These are phyloP conservation scores for Talaromyces sp. DNA, from an alignment of 2,329 filamentous ascomycete species.

Conservation along the genomic window DNA sequence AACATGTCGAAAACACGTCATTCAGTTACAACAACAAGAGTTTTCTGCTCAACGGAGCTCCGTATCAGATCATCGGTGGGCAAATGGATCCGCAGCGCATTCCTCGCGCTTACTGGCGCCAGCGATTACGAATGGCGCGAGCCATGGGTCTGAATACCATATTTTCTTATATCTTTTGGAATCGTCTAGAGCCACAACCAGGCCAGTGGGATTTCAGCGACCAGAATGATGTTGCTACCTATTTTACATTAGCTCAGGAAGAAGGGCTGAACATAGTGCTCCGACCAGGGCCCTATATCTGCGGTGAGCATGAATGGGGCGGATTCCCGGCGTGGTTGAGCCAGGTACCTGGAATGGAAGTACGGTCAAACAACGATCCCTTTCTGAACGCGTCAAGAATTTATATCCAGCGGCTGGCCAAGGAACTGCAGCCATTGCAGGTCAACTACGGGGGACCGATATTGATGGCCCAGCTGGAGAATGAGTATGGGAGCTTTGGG, in stretches of 20 bases:
- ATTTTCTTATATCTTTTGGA: slow-evolving; percentile 50
- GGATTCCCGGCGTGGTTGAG: slow-evolving; percentile 1
- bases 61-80: slow-evolving; percentile 8
- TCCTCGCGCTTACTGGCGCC: slow-evolving; percentile 43
- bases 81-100: slow-evolving; percentile 36
- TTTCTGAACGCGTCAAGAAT: slow-evolving; percentile 34
- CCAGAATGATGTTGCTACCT: slow-evolving; percentile 45
- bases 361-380: slow-evolving; percentile 37
- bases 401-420: slow-evolving; percentile 28
- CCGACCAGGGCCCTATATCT: slow-evolving; percentile 36
- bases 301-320: slow-evolving; percentile 1
- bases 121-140: slow-evolving; percentile 40
- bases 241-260: slow-evolving; percentile 45
- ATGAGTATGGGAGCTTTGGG: slow-evolving; percentile 49
- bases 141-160: slow-evolving; percentile 49
- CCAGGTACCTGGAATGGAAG: slow-evolving; percentile 29
- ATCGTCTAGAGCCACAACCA: slow-evolving; percentile 40
- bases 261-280: slow-evolving; percentile 44
- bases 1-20: not conserved
- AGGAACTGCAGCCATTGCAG: slow-evolving; percentile 32
- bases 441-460: slow-evolving; percentile 42
- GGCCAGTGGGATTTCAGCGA: slow-evolving; percentile 35
- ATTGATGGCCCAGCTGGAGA: slow-evolving; percentile 49
- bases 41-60: slow-evolving; percentile 4
- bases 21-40: slow-evolving; percentile 1